Base-by-base conservation (phyloP, 2,329 filamentous ascomycete species). In the Ophiostoma tasmaniense region DNA sequence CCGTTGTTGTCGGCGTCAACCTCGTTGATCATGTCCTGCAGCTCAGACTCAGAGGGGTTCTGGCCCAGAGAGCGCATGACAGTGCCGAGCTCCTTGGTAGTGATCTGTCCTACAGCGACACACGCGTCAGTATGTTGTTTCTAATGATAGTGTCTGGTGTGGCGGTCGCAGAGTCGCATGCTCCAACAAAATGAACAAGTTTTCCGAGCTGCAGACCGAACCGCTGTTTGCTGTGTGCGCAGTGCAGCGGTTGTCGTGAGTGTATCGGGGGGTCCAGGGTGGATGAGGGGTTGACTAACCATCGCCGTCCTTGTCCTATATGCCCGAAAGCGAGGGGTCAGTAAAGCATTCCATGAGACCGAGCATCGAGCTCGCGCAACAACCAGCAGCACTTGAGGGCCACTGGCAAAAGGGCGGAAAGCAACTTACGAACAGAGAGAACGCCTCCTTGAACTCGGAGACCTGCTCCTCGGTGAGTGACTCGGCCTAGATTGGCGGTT, bases 371-470 rank as follows among this genome's bases (percentile, higher is more conserved):
- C 55, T 61, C 71, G 52, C 52, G 39, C 22, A 65, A 45, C 8
- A 39, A 45, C 64, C 52, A 37, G 59, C 14, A 66, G 64, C 50
- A 25, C 33, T 22, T 17, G 35, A 22, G 8, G 10, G 13, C 37
- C 10, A 14, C 28, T 30, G 62, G 42, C 20, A 25, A 72, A 68
- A 69, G 67, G 69, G 42, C 35, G 55, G 14, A 67, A 68, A 70
- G 42, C 64, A 30, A 82, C 95, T 90, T 90, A 99, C 95, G 83
- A 99, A 99, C 75, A 99, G 92, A 80, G 95, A 99, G 85, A 99
- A 99, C 69, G 95, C 95, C 85, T 99, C 95, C 91, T 98, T 99
- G 87, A 98, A 99, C 85, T 99, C 95, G 80, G 95, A 98, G 80
- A 99, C 95, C 88, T 99, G 95, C 85, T 99, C 95, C 87, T 99